Conservation (phyloP, 2,329 filamentous ascomycete genomes). For the Fusarium cicatricum region DNA sequence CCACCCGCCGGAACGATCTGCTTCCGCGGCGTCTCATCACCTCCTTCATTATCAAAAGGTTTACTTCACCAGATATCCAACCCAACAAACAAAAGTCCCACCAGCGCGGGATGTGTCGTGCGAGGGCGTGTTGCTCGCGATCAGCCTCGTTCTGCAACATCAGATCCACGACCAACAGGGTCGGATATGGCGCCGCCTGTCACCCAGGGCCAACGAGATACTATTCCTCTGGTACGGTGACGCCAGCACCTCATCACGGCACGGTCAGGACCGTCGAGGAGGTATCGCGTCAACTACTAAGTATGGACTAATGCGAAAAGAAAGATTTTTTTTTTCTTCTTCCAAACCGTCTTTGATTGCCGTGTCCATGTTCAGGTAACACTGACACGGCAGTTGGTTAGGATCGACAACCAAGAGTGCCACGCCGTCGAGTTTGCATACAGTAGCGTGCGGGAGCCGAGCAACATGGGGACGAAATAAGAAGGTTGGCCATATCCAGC, state of each 20-base stretch:
- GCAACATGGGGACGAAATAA: neutral
- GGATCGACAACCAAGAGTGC: slow-evolving; percentile 15
- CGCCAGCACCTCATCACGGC: neutral
- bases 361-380: slow-evolving; percentile 8
- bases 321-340: neutral
- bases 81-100: slow-evolving; percentile 6
- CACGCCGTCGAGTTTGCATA: slow-evolving; percentile 10
- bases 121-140: slow-evolving; percentile 12
- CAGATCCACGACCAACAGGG: slow-evolving; percentile 6
- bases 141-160: slow-evolving; percentile 4
- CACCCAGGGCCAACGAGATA: slow-evolving; percentile 11
- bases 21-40: neutral
- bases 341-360: slow-evolving; percentile 15
- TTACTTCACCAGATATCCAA: neutral
- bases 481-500: neutral
- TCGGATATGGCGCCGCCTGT: neutral
- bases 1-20: slow-evolving; percentile 10
- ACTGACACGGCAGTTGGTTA: slow-evolving; percentile 17
- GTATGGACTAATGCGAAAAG: neutral
- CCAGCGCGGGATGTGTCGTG: slow-evolving; percentile 13
- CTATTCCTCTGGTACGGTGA: neutral
- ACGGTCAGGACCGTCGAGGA: neutral
- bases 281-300: neutral
- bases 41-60: neutral
- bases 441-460: slow-evolving; percentile 12